A percentile compares a stretch with the other conserved stretches of the same genome.
phyloP scores from a whole-genome alignment of 106 monocot species.

The Dactylorhiza incarnata region DNA sequence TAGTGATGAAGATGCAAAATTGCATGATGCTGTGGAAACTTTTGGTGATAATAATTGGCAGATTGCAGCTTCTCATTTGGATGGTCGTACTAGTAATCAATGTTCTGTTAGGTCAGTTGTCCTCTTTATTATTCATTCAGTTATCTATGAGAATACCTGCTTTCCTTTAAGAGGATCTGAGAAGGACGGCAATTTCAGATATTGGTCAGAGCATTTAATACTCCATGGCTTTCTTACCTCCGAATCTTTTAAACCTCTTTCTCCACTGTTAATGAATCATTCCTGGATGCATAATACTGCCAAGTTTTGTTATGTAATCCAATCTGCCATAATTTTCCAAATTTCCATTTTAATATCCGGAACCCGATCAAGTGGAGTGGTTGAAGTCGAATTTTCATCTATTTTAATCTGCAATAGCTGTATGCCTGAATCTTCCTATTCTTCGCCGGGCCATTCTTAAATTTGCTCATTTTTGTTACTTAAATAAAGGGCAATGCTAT shows the following conservation, averaged over 20 bases:
- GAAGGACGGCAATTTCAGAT: not conserved
- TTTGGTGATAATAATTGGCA: constrained; percentile 84
- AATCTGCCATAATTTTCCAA: not conserved
- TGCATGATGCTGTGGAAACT: constrained; percentile 60
- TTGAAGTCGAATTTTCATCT: not conserved
- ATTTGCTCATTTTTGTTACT: not conserved
- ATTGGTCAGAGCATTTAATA: not conserved
- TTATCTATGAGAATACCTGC: not conserved
- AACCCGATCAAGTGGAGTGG: not conserved
- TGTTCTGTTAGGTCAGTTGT: constrained; percentile 80
- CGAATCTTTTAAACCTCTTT: not conserved
- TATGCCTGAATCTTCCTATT: not conserved
- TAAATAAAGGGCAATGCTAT: not conserved
- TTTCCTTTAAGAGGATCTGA: not conserved
- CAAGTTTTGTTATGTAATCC: not conserved
- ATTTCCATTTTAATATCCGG: not conserved
- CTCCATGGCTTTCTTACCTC: not conserved
- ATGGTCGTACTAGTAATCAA: constrained; percentile 78
- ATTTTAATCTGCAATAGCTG: not conserved
- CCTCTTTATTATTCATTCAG: not conserved
- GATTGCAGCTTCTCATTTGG: constrained; percentile 60
- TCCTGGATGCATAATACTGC: not conserved
- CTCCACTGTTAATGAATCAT: not conserved
- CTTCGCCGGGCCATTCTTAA: not conserved
- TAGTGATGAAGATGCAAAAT: constrained; percentile 63